A percentile compares a stretch with the other conserved stretches of the same genome.
phyloP scores from a whole-genome alignment of 768 basidiomycete species.

The Auricularia heimuer region DNA sequence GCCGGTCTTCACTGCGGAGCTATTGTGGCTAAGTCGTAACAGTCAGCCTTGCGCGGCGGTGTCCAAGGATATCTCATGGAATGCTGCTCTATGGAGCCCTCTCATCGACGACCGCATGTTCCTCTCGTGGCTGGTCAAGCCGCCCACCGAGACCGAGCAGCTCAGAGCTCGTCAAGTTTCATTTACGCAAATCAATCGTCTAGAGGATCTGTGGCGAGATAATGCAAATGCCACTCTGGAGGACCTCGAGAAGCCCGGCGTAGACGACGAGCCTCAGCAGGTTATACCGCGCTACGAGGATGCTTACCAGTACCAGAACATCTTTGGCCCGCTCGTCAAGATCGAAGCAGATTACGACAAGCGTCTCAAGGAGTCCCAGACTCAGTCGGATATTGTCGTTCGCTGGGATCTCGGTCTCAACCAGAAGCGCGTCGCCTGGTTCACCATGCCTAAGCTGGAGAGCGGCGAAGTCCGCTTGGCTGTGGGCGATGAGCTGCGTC shows the following conservation, averaged over 20 bases:
- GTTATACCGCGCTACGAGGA: slow-evolving; percentile 90
- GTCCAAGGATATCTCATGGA: slow-evolving; percentile 98
- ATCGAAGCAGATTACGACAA: slow-evolving; percentile 99
- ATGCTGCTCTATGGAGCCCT: slow-evolving; percentile 93
- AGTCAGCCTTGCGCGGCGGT: slow-evolving; percentile 98
- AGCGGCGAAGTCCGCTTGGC: slow-evolving; percentile 96
- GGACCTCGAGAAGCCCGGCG: slow-evolving; percentile 93
- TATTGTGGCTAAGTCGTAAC: slow-evolving; percentile 6
- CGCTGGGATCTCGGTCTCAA: slow-evolving; percentile 98
- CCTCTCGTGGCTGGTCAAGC: slow-evolving; percentile 98
- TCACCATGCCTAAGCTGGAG: slow-evolving; percentile 90
- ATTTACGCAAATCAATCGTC: slow-evolving; percentile 91
- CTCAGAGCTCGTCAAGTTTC: slow-evolving; percentile 94
- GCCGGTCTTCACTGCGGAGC: background rate
- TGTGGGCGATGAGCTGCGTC: slow-evolving; percentile 87
- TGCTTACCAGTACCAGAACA: slow-evolving; percentile 99
- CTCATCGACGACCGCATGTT: slow-evolving; percentile 98
- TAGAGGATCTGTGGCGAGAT: slow-evolving; percentile 97
- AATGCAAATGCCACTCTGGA: slow-evolving; percentile 90
- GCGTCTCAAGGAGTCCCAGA: slow-evolving; percentile 94
- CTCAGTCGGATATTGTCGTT: slow-evolving; percentile 91
- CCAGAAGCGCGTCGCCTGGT: slow-evolving; percentile 99
- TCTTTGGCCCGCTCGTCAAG: slow-evolving; percentile 97
- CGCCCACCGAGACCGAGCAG: slow-evolving; percentile 93
- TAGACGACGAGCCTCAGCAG: slow-evolving; percentile 95